A percentile compares a stretch with the other conserved stretches of the same genome.
Evolutionary conservation across 345 rosid genomes (phyloP).

Genomic region (Linum usitatissimum): DNA sequence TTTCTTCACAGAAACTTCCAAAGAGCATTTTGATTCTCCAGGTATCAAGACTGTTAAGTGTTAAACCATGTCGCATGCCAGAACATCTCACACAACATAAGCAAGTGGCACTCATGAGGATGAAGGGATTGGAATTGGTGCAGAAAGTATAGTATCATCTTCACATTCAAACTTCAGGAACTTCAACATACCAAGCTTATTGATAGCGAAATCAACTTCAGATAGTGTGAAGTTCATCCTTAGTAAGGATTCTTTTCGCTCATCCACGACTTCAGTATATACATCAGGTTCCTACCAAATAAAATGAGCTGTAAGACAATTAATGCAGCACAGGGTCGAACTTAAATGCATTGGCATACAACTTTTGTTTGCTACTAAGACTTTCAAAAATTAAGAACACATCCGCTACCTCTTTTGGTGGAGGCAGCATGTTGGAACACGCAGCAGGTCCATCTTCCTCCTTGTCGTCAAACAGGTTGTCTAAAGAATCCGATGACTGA

Average conservation of each 20-base stretch:
- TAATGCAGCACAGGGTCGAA: background rate
- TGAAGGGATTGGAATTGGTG: background rate
- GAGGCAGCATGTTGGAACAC: slow-evolving; percentile 16
- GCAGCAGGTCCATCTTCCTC: slow-evolving; percentile 21
- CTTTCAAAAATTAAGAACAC: background rate
- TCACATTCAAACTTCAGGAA: background rate
- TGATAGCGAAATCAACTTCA: slow-evolving; percentile 63
- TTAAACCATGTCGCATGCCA: no score
- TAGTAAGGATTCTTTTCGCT: slow-evolving; percentile 44
- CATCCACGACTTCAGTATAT: slow-evolving; percentile 28
- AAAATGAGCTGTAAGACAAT: background rate
- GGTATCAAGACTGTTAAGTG: no score
- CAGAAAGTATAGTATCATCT: background rate
- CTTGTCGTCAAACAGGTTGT: slow-evolving; percentile 32
- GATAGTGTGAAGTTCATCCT: slow-evolving; percentile 59
- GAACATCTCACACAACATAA: no score
- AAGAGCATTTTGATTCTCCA: background rate
- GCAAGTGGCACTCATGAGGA: background rate
- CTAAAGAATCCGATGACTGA: slow-evolving; percentile 27
- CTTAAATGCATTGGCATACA: background rate
- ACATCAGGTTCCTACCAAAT: slow-evolving; percentile 54
- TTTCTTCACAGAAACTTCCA: background rate
- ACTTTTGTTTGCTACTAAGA: background rate
- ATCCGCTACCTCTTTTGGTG: slow-evolving; percentile 43
- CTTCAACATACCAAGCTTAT: slow-evolving; percentile 51